These are phyloP conservation scores for Climacium dendroides DNA, from an alignment of 225 moss, liverwort and hornwort genomes.

Conservation along the genomic window DNA sequence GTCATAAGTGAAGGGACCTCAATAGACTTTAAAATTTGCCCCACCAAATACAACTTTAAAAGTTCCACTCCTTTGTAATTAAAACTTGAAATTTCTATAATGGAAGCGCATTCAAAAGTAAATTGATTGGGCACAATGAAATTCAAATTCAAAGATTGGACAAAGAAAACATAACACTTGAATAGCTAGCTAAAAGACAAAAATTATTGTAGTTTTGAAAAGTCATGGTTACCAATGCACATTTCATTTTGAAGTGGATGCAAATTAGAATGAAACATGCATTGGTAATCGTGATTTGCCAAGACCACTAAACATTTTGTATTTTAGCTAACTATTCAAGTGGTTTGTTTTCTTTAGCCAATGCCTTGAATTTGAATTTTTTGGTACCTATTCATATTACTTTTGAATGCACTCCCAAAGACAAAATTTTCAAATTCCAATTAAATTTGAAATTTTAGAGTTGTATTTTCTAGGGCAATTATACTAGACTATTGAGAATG, in stretches of 20 bases:
- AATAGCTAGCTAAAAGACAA: not conserved
- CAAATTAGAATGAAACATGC: too few relatives aligned
- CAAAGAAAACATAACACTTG: accelerated
- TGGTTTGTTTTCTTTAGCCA: not conserved
- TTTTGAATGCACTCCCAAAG: not conserved
- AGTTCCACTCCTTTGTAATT: too few relatives aligned
- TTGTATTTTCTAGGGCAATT: not conserved
- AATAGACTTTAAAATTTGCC: too few relatives aligned
- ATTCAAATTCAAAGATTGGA: not conserved
- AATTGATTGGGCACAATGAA: too few relatives aligned
- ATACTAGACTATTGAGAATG: accelerated
- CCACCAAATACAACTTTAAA: too few relatives aligned
- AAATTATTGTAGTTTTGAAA: not conserved
- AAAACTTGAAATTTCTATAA: not conserved
- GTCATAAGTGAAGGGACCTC: too few relatives aligned
- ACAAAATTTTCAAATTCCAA: not conserved
- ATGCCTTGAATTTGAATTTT: not conserved
- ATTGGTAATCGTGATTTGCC: not conserved
- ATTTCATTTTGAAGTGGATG: too few relatives aligned
- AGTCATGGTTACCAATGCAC: accelerated
- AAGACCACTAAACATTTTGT: not conserved
- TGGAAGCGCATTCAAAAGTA: accelerated
- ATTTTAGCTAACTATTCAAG: not conserved
- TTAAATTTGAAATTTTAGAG: not conserved
- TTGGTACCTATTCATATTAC: not conserved